phyloP scores from a whole-genome alignment of 2,329 filamentous ascomycete genomes.

The Gnomoniopsis smithogilvyi region DNA sequence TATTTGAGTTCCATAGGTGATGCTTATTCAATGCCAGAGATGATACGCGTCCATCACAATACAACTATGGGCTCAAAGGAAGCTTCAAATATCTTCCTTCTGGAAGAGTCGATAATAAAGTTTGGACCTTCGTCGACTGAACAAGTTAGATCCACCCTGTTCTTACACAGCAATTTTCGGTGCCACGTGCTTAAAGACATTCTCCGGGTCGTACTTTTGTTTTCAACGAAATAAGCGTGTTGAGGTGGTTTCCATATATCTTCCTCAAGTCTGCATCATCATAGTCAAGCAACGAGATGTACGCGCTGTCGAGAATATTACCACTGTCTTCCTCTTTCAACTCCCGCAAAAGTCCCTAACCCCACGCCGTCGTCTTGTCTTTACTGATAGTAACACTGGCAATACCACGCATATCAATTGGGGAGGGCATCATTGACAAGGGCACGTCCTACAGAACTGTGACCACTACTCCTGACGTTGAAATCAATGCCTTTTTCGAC shows the following conservation, averaged over 20 bases:
- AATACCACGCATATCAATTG: constrained; percentile 8
- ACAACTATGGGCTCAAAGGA: too few relatives aligned
- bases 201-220: constrained; percentile 31
- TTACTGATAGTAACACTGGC: not conserved
- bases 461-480: not conserved
- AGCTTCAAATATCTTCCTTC: too few relatives aligned
- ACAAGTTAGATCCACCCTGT: not conserved
- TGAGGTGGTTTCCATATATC: constrained; percentile 29
- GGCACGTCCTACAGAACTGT: not conserved
- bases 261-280: constrained; percentile 24
- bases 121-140: too few relatives aligned
- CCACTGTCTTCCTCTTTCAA: constrained; percentile 18
- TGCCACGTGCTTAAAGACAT: constrained; percentile 28
- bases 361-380: constrained; percentile 7
- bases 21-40: too few relatives aligned
- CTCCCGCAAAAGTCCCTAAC: constrained; percentile 21
- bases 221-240: constrained; percentile 24
- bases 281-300: constrained; percentile 28
- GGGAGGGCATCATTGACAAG: not conserved
- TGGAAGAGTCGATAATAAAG: too few relatives aligned
- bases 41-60: too few relatives aligned
- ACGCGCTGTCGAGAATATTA: constrained; percentile 28
- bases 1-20: too few relatives aligned
- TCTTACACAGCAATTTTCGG: not conserved
- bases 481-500: not conserved